A percentile compares a stretch with the other conserved stretches of the same genome.
These are phyloP conservation scores for Nannizzia gypsea DNA, from an alignment of 2,329 filamentous ascomycete genomes.

Conservation along the genomic window DNA sequence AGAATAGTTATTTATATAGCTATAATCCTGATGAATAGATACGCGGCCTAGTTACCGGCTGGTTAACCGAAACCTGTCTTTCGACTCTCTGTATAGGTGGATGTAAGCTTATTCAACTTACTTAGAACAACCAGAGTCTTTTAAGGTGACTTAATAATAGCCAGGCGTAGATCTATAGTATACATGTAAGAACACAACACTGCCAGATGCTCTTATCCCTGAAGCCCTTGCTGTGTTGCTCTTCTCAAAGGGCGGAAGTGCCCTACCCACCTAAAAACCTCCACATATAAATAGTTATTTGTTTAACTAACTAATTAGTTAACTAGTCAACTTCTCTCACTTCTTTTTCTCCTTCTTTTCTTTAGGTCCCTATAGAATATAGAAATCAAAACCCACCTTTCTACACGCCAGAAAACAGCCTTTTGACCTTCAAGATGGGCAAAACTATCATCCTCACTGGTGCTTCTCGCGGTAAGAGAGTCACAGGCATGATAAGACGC, in stretches of 20 bases:
- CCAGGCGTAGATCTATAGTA: neutral
- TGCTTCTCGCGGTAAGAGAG: slow-evolving; percentile 45
- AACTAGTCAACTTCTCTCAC: neutral
- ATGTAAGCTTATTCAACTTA: neutral
- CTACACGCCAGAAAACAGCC: neutral
- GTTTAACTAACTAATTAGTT: no score
- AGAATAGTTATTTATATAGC: no score
- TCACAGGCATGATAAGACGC: slow-evolving; percentile 4
- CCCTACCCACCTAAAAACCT: neutral
- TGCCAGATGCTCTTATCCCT: neutral
- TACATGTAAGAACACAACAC: neutral
- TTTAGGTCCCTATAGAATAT: neutral
- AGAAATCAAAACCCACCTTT: neutral
- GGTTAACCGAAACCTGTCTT: neutral
- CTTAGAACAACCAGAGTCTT: neutral
- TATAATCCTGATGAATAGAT: no score
- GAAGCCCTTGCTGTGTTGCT: neutral
- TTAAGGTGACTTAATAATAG: neutral
- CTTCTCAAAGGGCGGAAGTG: neutral
- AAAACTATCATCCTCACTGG: slow-evolving; percentile 62
- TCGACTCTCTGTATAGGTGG: neutral
- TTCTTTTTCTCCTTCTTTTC: neutral
- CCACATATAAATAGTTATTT: neutral
- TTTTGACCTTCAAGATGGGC: slow-evolving; percentile 5
- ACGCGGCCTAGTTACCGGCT: neutral